phyloP scores from a whole-genome alignment of 1,284 basidiomycete genomes.

The Sanghuangporus sanghuang region DNA sequence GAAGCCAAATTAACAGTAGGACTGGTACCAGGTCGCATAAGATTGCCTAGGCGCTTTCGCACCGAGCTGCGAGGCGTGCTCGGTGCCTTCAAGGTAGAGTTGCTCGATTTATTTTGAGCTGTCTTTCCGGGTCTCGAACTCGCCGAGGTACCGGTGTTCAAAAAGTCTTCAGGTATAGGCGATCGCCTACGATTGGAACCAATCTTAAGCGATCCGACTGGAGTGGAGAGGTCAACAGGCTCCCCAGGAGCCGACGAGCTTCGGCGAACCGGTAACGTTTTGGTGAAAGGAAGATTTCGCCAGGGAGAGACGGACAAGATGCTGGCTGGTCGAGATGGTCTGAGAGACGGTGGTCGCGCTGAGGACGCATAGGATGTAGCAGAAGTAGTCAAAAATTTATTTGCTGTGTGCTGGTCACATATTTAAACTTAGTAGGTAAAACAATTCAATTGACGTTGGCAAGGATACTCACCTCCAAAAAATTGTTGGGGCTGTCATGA shows the following conservation, averaged over 20 bases:
- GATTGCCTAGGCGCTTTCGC: slow-evolving; percentile 8
- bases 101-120: slow-evolving; percentile 10
- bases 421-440: background rate
- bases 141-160: background rate
- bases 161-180: slow-evolving; percentile 14
- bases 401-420: background rate
- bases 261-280: slow-evolving; percentile 4
- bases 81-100: slow-evolving; percentile 3
- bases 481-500: background rate
- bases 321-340: slow-evolving; percentile 10
- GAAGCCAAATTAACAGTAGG: background rate
- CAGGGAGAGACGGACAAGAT: slow-evolving; percentile 12
- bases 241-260: background rate
- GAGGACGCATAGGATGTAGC: background rate
- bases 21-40: slow-evolving; percentile 4
- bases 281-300: slow-evolving; percentile 15
- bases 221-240: slow-evolving; percentile 10
- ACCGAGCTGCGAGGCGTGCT: slow-evolving; percentile 8
- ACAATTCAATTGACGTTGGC: slow-evolving; percentile 5
- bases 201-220: background rate
- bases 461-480: slow-evolving; percentile 13
- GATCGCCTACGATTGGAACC: slow-evolving; percentile 12
- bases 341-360: slow-evolving; percentile 2
- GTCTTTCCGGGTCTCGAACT: background rate
- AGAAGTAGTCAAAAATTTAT: background rate